Conservation (phyloP, 331 rosid species). For the Acacia concinna region DNA sequence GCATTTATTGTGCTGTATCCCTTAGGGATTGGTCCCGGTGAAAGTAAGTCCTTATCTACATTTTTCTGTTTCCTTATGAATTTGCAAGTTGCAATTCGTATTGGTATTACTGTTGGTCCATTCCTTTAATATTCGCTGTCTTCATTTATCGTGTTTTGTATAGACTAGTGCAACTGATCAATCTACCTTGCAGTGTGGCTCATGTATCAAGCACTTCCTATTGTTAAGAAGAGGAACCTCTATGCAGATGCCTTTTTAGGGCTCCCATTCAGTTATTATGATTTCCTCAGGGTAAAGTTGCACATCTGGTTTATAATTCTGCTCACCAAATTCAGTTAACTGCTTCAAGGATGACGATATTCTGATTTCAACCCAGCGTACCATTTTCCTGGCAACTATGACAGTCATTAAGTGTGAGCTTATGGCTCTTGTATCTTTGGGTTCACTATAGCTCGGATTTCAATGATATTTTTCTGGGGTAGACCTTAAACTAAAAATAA, state of each 20-base stretch:
- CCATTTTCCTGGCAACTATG: background rate
- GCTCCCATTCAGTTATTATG: conserved; percentile 70
- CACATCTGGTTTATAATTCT: background rate
- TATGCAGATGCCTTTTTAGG: conserved; percentile 54
- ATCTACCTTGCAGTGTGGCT: conserved; percentile 66
- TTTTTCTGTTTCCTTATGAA: conserved; percentile 18
- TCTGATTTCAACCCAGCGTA: background rate
- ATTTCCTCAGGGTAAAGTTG: conserved; percentile 62
- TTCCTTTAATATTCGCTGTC: conserved; percentile 22
- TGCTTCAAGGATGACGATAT: background rate
- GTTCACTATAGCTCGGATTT: background rate
- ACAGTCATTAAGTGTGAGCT: background rate
- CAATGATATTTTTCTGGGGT: background rate
- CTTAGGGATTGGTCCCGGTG: conserved; percentile 74
- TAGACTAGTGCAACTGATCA: conserved; percentile 33
- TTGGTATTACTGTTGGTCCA: background rate
- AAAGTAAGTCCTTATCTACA: conserved; percentile 65
- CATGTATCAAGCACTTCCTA: conserved; percentile 83
- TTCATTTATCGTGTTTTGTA: background rate
- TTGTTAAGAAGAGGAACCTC: conserved; percentile 61
- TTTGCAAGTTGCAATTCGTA: conserved; percentile 21
- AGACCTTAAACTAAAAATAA: background rate
- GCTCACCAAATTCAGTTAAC: background rate
- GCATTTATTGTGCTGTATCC: conserved; percentile 86
- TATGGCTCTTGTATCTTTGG: background rate